Conservation (phyloP, 768 basidiomycete species). For the Suillus tomentosus region DNA sequence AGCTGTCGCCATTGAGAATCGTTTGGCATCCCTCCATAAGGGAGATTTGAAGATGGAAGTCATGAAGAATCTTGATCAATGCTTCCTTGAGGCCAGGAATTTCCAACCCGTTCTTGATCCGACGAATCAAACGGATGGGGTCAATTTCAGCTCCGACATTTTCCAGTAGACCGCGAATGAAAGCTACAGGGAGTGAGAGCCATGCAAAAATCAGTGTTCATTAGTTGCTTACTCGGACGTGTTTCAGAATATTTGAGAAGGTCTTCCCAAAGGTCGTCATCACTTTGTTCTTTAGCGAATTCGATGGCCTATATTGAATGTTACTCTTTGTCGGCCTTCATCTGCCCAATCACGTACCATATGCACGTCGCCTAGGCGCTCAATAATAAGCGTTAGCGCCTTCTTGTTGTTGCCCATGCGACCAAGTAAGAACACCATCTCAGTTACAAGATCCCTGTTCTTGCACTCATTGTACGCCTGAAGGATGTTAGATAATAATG, state of each 20-base stretch:
- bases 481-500: constrained; percentile 5
- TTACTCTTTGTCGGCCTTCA: constrained; percentile 9
- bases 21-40: constrained; percentile 90
- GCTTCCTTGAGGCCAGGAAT: constrained; percentile 95
- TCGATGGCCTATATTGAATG: constrained; percentile 75
- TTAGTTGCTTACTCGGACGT: constrained; percentile 63
- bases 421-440: constrained; percentile 97
- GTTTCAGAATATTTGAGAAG: constrained; percentile 93
- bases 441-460: constrained; percentile 82
- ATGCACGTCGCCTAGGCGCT: constrained; percentile 89
- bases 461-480: constrained; percentile 88
- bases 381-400: constrained; percentile 92
- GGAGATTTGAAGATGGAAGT: constrained; percentile 93
- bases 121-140: constrained; percentile 89
- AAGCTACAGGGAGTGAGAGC: constrained; percentile 50
- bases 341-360: constrained; percentile 49
- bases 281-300: constrained; percentile 96
- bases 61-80: constrained; percentile 94
- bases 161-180: constrained; percentile 93
- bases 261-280: constrained; percentile 98
- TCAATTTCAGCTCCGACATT: constrained; percentile 97
- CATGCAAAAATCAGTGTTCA: not conserved
- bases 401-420: constrained; percentile 98
- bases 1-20: constrained; percentile 83
- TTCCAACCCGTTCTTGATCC: constrained; percentile 95